Evolutionary conservation across 495 filamentous ascomycete genomes (phyloP), one percentile per base, ranked within the genome.

Genomic region (Lineolata rhizophorae): DNA sequence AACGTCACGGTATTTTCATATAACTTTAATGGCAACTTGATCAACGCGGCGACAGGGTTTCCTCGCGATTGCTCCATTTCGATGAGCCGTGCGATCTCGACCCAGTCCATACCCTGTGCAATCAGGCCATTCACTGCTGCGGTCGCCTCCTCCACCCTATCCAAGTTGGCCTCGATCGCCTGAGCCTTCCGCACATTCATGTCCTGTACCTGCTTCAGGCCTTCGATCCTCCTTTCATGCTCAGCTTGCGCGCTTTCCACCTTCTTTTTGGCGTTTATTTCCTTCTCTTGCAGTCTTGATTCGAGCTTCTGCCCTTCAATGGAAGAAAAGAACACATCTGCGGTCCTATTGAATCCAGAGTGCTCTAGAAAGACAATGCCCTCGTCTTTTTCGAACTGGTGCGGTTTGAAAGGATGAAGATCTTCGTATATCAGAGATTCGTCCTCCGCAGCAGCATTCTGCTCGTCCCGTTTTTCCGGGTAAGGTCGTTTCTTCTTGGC

Each of bases 241-340:
- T 92, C 85, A 24, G 70, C 58, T 32, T 72, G 65, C 12, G 84
- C 79, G 11, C 72, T 61, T 14, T 90, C 78, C 10, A 97, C 57
- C 46, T 84, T 92, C 38, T 64, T 67, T 52, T 72, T 78, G 3
- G 87, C 87, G 9, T 62, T 61, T 18, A 74, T 65, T 48, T 95
- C 82, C 9, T 71, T 67, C 45, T 93, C 87, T 17, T 65, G 66
- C 15, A 97, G 55, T 10, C 70, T 57, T 0, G 80, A 85, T 50
- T 85, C 76, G 6, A 95, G 64, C 43, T 79, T 91, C 49, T 94
- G 87, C 0, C 82, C 79, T 51, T 97, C 87, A 13, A 95, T 66
- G 0, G 84, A 93, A 1, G 87, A 97, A 50, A 84, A 97, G 50
- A 92, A 97, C 39, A 91, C 78, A 43, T 97, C 87, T 0, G 91